Base-by-base conservation (phyloP, 2,329 filamentous ascomycete species). In the Diplodia corticola region DNA sequence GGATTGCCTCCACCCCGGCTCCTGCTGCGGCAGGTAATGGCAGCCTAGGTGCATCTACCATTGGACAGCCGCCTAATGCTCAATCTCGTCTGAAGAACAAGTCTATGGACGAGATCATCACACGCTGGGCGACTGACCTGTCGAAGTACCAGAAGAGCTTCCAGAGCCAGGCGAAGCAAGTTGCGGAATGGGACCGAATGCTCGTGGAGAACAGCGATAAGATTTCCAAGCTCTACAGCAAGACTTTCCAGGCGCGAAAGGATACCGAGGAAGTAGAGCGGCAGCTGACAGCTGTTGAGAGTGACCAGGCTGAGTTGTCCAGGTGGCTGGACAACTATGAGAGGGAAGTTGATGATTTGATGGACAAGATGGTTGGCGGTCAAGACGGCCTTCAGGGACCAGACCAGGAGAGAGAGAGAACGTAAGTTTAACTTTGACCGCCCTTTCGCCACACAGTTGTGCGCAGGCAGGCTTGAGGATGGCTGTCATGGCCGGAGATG, bases 51-150 rank as follows among this genome's bases (percentile, higher is more conserved):
- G 87, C 89, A 30, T 96, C 93, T 1, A 96, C 91, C 3, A 84
- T 87, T 37, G 93, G 93, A 0, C 92, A 93, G 1, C 83, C 89
- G 2, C 94, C 95, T 17, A 89, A 93, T 66, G 80, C 84, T 1
- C 88, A 96, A 73, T 95, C 94, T 4, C 90, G 95, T 30, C 84
- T 99, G 44, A 97, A 97, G 83, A 97, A 97, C 79, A 98, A 97
- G 81, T 97, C 94, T 0, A 97, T 99, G 91, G 95, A 99, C 74
- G 95, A 99, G 77, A 97, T 99, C 69, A 93, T 99, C 70, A 97
- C 92, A 4, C 89, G 93, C 35, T 99, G 95, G 95, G 95, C 95
- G 1, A 92, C 93, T 0, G 95, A 98, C 74, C 83, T 99, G 59
- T 91, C 93, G 63, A 96, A 96, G 75, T 97, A 99, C 75, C 94